phyloP scores from a whole-genome alignment of 2,329 filamentous ascomycete species.

The Blastomyces gilchristii region DNA sequence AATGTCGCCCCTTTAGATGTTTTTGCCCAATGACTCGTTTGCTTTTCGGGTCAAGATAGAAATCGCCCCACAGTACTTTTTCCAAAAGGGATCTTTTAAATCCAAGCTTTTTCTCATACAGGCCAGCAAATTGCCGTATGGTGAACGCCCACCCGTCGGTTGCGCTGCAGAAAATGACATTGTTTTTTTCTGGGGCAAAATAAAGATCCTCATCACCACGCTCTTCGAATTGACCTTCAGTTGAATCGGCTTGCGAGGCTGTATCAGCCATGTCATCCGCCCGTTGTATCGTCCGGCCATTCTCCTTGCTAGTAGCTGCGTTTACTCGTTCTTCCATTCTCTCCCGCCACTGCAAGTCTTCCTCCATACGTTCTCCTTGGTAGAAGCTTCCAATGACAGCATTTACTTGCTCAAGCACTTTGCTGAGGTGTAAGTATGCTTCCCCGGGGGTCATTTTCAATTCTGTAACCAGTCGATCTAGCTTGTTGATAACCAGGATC shows the following conservation, averaged over 20 bases:
- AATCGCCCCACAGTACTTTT: slow-evolving; percentile 94
- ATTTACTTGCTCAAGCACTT: slow-evolving; percentile 89
- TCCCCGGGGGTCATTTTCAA: slow-evolving; percentile 85
- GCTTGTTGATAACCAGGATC: slow-evolving; percentile 93
- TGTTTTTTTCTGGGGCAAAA: slow-evolving; percentile 96
- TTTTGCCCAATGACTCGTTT: slow-evolving; percentile 85
- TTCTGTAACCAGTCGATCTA: slow-evolving; percentile 89
- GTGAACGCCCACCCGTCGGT: slow-evolving; percentile 99
- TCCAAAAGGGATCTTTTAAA: slow-evolving; percentile 82
- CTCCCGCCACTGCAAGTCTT: slow-evolving; percentile 92
- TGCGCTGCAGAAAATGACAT: slow-evolving; percentile 96
- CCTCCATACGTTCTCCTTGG: slow-evolving; percentile 96
- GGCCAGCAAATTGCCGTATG: slow-evolving; percentile 77
- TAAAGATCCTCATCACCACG: slow-evolving; percentile 94
- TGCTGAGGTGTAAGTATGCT: slow-evolving; percentile 79
- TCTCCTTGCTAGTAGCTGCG: slow-evolving; percentile 56
- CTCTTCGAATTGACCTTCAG: slow-evolving; percentile 63
- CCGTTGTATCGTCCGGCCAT: slow-evolving; percentile 33
- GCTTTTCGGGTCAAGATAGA: slow-evolving; percentile 91
- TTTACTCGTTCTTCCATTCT: slow-evolving; percentile 77
- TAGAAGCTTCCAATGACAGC: slow-evolving; percentile 96
- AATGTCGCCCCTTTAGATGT: slow-evolving; percentile 78
- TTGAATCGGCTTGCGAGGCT: slow-evolving; percentile 40
- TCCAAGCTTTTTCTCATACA: slow-evolving; percentile 95
- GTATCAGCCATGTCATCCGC: slow-evolving; percentile 39